Base-by-base conservation (phyloP, 768 basidiomycete species). In the Multifurca ochricompacta region DNA sequence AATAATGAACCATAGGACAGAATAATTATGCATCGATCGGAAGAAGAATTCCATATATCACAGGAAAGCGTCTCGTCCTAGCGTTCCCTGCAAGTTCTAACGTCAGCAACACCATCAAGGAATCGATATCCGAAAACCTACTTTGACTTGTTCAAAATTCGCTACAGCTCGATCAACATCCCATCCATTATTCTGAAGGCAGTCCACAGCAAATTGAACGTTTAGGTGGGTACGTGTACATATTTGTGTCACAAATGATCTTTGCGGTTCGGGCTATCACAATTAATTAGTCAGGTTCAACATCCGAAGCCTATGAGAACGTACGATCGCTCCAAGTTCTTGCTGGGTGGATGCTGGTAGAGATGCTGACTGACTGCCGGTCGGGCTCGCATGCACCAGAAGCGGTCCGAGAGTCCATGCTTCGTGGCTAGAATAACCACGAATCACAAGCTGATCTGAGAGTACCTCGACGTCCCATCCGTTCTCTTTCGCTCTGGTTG, bases 381-480 rank as follows among this genome's bases (percentile, higher is more conserved):
- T 18, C 53, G 66, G 45, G 69, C 64, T 68, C 21, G 82, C 80
- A 62, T 90, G 85, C 6, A 91, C 83, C 16, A 78, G 72, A 72
- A 92, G 76, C 7, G 83, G 80, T 7, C 90, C 87, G 32, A 80
- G 79, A 60, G 70, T 74, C 85, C 91, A 95, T 18, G 87, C 86
- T 56, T 83, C 83, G 48, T 80, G 80, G 61, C 81, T 86, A 4
- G 91, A 89, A 68, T 90, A 95, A n/a, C 74, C 77, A 37, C 93
- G 85, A 52, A 97, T 73, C 34, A 81, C 81, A 70, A 85, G 80
- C 59, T 90, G 82, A 68, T 99, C 96, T 14, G 92, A 96, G 3
- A 97, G 73, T 62, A 98, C 84, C 53, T 82, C 74, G 54, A 91
- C 87, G 45, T 90, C 84, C 96, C 96, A 99, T 11, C 93, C 91